A percentile compares a stretch with the other conserved stretches of the same genome.
phyloP scores from a whole-genome alignment of 768 basidiomycete species.

The Rhodotorula kratochvilovae region DNA sequence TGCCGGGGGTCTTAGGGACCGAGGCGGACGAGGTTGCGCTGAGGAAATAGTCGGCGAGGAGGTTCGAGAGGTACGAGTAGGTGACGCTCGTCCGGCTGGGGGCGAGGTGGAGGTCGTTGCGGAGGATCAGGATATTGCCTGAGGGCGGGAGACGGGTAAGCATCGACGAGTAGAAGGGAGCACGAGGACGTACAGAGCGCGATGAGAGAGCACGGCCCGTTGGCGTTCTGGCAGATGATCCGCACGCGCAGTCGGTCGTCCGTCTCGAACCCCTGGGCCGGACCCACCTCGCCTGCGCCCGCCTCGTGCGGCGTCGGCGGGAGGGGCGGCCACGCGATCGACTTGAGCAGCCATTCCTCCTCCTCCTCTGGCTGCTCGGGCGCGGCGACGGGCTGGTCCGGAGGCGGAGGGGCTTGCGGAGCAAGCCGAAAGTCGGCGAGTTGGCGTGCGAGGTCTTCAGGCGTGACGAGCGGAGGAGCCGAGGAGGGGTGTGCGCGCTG shows the following conservation, averaged over 20 bases:
- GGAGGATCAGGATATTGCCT: constrained; percentile 84
- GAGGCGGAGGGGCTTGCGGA: background rate
- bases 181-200: constrained; percentile 61
- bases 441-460: constrained; percentile 10
- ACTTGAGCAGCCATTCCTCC: constrained; percentile 31
- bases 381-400: background rate
- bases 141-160: background rate
- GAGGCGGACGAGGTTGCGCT: constrained; percentile 25
- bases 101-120: constrained; percentile 71
- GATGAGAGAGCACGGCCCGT: constrained; percentile 83
- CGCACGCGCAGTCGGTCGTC: constrained; percentile 5
- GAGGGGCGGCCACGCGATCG: constrained; percentile 26
- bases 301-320: constrained; percentile 21
- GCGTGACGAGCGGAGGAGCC: background rate
- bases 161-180: background rate
- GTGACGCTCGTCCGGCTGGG: constrained; percentile 53
- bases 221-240: constrained; percentile 39
- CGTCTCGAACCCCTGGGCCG: background rate
- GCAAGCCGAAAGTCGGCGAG: background rate
- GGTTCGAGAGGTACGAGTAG: constrained; percentile 76
- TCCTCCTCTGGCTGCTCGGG: background rate
- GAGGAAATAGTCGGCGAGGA: constrained; percentile 78
- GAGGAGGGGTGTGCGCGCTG: background rate
- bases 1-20: constrained; percentile 40
- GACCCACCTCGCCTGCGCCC: too few species aligned